Percentiles rank a stretch among this genome's conserved stretches.
phyloP scores from a whole-genome alignment of 2,329 filamentous ascomycete species.

The Zymoseptoria crescenta region DNA sequence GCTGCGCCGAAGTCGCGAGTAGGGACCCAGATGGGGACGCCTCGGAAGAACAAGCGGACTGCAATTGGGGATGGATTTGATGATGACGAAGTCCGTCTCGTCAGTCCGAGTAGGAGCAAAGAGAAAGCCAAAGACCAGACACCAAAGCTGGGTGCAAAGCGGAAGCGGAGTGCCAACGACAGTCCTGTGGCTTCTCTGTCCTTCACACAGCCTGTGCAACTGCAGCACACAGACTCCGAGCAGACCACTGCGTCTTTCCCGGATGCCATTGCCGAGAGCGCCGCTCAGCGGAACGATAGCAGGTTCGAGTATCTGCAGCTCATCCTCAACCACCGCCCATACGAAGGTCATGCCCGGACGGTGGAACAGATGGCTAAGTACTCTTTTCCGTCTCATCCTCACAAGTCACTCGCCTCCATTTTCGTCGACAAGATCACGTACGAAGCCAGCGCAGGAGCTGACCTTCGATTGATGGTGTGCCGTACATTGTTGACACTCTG shows the following conservation, averaged over 20 bases:
- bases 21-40: conserved; percentile 19
- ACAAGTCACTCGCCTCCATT: conserved; percentile 56
- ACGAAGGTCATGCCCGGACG: conserved; percentile 50
- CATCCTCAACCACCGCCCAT: conserved; percentile 55
- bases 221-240: conserved; percentile 16
- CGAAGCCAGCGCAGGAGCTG: conserved; percentile 42
- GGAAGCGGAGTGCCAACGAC: conserved; percentile 57
- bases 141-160: conserved; percentile 58
- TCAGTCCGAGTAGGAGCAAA: conserved; percentile 37
- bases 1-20: conserved; percentile 8
- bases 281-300: conserved; percentile 7
- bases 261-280: background rate
- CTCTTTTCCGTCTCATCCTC: conserved; percentile 56
- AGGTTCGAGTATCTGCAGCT: conserved; percentile 46
- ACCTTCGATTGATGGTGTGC: conserved; percentile 57
- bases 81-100: conserved; percentile 48
- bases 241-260: conserved; percentile 9
- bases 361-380: conserved; percentile 61
- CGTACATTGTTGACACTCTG: conserved; percentile 59
- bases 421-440: conserved; percentile 60
- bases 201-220: conserved; percentile 20
- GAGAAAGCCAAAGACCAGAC: conserved; percentile 44
- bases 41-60: conserved; percentile 19
- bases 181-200: conserved; percentile 53
- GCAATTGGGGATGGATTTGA: conserved; percentile 64